Base-by-base conservation (phyloP, 1,284 basidiomycete species). In the Porodaedalea pini region DNA sequence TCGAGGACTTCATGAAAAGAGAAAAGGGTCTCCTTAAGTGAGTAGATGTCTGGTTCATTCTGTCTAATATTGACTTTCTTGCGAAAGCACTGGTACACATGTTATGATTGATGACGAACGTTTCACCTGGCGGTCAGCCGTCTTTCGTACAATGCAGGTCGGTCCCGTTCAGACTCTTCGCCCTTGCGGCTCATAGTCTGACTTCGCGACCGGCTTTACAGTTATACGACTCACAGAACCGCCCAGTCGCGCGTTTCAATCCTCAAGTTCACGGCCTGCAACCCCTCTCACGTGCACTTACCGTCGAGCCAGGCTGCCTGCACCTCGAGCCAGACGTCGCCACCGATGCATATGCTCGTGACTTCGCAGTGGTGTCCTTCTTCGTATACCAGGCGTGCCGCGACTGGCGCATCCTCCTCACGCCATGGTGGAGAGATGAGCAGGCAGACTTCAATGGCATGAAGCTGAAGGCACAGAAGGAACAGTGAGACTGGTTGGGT, bases 341-440 rank as follows among this genome's bases (percentile, higher is more conserved):
- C 19, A n/a, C 15, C 13, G 27, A 45, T 45, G 5, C 23, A 21
- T 23, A 54, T 31, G 11, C 31, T n/a, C 39, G 53, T n/a, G 53
- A 54, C 19, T 36, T 13, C 15, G 41, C 37, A 3, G 53, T 54
- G 31, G 39, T 25, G 29, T 54, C 53, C 15, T 54, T 47, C 41
- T 54, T 54, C 23, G 53, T 47, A 34, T 54, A 54, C 36, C 39
- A 39, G 19, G 53, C 53, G 13, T 54, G 40, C 23, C 53, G 53
- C 17, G 53, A 54, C 27, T 15, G 15, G 40, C 41, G 39, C 11
- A 45, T 54, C 1, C 40, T 54, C 27, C 19, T 45, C 21, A 54
- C 43, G 8, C 53, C 53, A 31, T 54, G 53, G 53, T 54, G 53
- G 53, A 43, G 29, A 10, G 15, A 31, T 3, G 32, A 54, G 10